Base-by-base conservation (phyloP, 164 flowering plant species). In the Vitis amurensis region DNA sequence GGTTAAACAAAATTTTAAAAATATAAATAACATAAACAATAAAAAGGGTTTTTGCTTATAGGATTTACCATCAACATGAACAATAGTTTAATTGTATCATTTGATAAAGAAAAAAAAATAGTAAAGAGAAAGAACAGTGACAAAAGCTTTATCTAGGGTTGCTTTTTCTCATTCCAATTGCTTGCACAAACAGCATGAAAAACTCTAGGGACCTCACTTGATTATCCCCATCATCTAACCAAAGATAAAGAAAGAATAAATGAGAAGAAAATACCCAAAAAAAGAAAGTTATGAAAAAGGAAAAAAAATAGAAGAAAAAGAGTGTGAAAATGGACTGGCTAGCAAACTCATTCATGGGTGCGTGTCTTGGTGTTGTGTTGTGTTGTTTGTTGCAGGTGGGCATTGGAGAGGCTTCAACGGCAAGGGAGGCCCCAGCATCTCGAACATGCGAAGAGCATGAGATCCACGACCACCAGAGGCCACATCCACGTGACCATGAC, bases 351-450 rank as follows among this genome's bases (percentile, higher is more conserved):
- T n/a, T n/a, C n/a, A n/a, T n/a, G n/a, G n/a, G n/a, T n/a, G n/a
- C n/a, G 19, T 19, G 19, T 19, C 19, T 19, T 19, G 19, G 19
- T 13, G 50, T 31, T 63, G 17, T 31, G 27, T 14, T 44, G n/a
- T 23, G 10, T 10, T 19, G 50, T 61, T 51, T 62, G 50, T 29
- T 68, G 57, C 80, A 89, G 94, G 88, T 80, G 72, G 84, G 86
- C 57, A 72, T 77, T 19, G 86, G 80, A 72, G 91, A 87, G 70
- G 86, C 83, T 76, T 82, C 86, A 47, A 74, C 83, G 14, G 79
- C 65, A 75, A 75, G 83, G 73, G 88, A 84, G 64, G 76, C 68
- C 31, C 64, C 78, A 44, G 71, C 76, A 59, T 47, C 75, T 50
- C 79, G 80, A 69, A 67, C 79, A 64, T 68, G 81, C 76, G 80